Percentiles rank a stretch among this genome's conserved stretches.
These are phyloP conservation scores for Bothia castanella DNA, from an alignment of 1,284 basidiomycete species.

Conservation along the genomic window DNA sequence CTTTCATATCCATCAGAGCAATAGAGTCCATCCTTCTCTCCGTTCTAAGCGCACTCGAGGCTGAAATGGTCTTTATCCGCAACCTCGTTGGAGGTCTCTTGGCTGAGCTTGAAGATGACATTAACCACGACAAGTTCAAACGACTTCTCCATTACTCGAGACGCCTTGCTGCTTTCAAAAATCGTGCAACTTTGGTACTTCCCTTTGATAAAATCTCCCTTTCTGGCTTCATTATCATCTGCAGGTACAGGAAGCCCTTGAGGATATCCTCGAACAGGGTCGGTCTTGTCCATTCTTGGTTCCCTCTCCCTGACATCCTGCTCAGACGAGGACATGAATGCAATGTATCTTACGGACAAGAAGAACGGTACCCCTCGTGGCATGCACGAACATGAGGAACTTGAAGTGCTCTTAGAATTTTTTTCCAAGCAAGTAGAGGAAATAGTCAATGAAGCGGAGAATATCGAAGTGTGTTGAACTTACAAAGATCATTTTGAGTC, in stretches of 20 bases:
- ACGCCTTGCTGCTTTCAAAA: constrained; percentile 82
- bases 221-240: constrained; percentile 5
- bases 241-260: constrained; percentile 84
- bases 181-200: constrained; percentile 74
- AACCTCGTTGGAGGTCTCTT: constrained; percentile 84
- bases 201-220: not conserved
- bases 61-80: constrained; percentile 88
- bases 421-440: constrained; percentile 96
- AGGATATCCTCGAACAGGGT: constrained; percentile 90
- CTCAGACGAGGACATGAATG: constrained; percentile 86
- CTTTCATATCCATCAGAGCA: constrained; percentile 51
- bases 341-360: constrained; percentile 89
- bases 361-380: constrained; percentile 54
- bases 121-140: constrained; percentile 90
- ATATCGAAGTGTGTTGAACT: constrained; percentile 61
- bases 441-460: constrained; percentile 89
- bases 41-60: constrained; percentile 85
- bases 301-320: constrained; percentile 9
- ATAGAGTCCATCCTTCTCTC: constrained; percentile 88
- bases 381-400: constrained; percentile 83
- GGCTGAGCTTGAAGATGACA: constrained; percentile 90
- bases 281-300: constrained; percentile 8
- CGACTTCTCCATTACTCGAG: constrained; percentile 86
- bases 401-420: constrained; percentile 89
- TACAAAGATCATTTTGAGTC: not conserved